Percentiles rank a stretch among this genome's conserved stretches.
Conservation (phyloP, 1,139 yeast species). For the Candida sojae region DNA sequence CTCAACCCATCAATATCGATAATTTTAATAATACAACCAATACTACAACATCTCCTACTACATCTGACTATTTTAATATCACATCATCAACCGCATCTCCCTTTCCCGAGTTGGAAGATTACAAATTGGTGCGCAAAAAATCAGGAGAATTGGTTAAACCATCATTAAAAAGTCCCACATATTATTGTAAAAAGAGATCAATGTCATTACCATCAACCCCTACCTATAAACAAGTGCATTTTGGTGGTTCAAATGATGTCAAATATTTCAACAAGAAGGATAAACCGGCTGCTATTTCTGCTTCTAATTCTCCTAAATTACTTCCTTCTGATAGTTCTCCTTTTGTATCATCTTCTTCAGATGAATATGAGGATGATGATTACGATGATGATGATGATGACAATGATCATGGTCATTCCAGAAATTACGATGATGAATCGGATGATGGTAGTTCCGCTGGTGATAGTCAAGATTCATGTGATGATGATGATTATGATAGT, state of each 20-base stretch:
- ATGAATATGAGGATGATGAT: slow-evolving; percentile 18
- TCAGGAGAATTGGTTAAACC: slow-evolving; percentile 82
- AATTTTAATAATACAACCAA: background rate
- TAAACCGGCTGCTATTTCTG: slow-evolving; percentile 74
- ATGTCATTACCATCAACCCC: slow-evolving; percentile 77
- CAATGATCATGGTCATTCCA: background rate
- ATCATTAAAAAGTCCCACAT: slow-evolving; percentile 48
- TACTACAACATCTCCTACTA: slow-evolving; percentile 4
- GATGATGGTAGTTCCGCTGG: slow-evolving; percentile 9
- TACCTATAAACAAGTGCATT: slow-evolving; percentile 74
- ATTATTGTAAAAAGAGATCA: slow-evolving; percentile 43
- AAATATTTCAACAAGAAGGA: slow-evolving; percentile 73
- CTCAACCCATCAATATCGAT: slow-evolving; percentile 10
- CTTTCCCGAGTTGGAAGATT: slow-evolving; percentile 8
- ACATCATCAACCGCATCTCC: background rate
- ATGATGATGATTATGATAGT: slow-evolving; percentile 12
- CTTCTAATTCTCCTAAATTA: slow-evolving; percentile 58
- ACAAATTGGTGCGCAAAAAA: slow-evolving; percentile 61
- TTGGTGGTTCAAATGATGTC: slow-evolving; percentile 67
- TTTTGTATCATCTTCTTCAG: slow-evolving; percentile 9
- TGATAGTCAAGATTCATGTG: slow-evolving; percentile 10
- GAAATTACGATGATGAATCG: background rate
- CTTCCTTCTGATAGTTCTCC: slow-evolving; percentile 17
- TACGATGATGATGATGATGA: slow-evolving; percentile 21
- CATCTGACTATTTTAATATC: slow-evolving; percentile 10